These are phyloP conservation scores for Exophiala bonariae DNA, from an alignment of 2,329 filamentous ascomycete species.

Conservation along the genomic window DNA sequence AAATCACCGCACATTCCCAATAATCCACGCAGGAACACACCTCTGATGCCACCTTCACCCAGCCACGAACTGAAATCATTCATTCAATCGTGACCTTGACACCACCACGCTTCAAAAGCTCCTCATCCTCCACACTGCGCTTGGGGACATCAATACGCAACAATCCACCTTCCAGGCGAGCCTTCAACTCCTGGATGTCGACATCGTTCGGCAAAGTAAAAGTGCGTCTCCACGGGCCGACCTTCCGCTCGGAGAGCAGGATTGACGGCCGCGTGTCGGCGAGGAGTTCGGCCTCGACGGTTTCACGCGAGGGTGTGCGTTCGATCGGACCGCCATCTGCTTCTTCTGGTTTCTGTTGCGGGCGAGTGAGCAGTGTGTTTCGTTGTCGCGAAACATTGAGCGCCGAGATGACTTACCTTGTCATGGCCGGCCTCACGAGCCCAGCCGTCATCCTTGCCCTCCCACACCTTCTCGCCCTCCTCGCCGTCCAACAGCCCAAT, in stretches of 20 bases:
- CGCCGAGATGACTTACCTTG: too few relatives aligned
- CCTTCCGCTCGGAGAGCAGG: constrained; percentile 21
- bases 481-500: constrained; percentile 17
- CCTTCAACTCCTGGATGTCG: constrained; percentile 25
- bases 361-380: background rate
- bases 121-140: constrained; percentile 19
- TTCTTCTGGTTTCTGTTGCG: background rate
- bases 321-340: constrained; percentile 18
- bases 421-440: constrained; percentile 16
- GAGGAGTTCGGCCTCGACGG: constrained; percentile 16
- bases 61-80: too few relatives aligned
- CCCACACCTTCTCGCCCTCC: constrained; percentile 19
- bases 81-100: constrained; percentile 22
- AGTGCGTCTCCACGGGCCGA: constrained; percentile 23
- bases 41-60: too few relatives aligned
- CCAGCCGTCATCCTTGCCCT: constrained; percentile 21
- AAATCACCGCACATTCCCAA: too few relatives aligned
- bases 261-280: constrained; percentile 18
- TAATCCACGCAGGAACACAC: too few relatives aligned
- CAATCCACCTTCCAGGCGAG: constrained; percentile 20
- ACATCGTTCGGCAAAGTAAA: constrained; percentile 25
- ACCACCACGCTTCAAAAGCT: constrained; percentile 13
- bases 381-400: too few relatives aligned
- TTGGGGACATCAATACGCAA: constrained; percentile 23
- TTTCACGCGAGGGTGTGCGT: constrained; percentile 21